These are phyloP conservation scores for Silene latifolia DNA, from an alignment of 148 eudicot species.

Conservation along the genomic window DNA sequence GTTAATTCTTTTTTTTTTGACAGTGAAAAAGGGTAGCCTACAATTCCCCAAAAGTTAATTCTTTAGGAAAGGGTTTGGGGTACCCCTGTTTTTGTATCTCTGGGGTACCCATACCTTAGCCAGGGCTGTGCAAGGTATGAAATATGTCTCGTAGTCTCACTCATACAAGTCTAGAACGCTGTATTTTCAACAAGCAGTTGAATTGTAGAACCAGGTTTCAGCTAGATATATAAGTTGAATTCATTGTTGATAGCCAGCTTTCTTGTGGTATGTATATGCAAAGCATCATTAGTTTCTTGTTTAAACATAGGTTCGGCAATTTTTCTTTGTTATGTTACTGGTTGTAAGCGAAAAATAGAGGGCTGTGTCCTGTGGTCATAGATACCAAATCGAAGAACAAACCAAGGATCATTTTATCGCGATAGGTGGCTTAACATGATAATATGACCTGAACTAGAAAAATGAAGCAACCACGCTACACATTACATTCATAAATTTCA, in stretches of 20 bases:
- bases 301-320: not conserved
- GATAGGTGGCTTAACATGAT: no score
- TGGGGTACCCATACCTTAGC: slow-evolving; percentile 8
- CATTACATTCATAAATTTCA: no score
- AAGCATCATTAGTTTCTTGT: not conserved
- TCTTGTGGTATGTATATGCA: not conserved
- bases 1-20: no score
- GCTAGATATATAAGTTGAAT: not conserved
- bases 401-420: no score
- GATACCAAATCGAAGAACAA: not conserved
- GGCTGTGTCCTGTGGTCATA: not conserved
- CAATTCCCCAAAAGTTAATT: no score
- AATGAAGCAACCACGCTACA: not conserved
- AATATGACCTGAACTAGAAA: not conserved
- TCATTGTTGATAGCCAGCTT: not conserved
- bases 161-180: not conserved
- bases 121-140: slow-evolving; percentile 4
- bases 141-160: not conserved
- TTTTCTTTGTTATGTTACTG: no score
- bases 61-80: slow-evolving; percentile 4
- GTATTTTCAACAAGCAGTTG: not conserved
- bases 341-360: no score
- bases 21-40: no score
- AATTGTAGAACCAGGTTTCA: not conserved
- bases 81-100: slow-evolving; percentile 10